These are phyloP conservation scores for Hypoxylon lenormandii DNA, from an alignment of 495 filamentous ascomycete species.

Conservation along the genomic window DNA sequence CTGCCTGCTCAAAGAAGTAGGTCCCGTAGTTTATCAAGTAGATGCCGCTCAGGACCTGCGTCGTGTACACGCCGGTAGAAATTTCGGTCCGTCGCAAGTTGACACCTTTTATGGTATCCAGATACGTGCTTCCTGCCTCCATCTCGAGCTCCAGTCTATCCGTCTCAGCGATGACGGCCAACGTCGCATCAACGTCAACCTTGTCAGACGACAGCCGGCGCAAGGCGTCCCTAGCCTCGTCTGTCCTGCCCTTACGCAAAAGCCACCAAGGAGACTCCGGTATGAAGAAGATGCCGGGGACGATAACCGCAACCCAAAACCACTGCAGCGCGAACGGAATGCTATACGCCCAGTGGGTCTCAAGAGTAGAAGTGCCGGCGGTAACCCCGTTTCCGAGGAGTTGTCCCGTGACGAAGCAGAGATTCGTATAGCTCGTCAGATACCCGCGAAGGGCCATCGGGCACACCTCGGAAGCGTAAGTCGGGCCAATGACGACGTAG, in stretches of 20 bases:
- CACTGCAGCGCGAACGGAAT: slow-evolving; percentile 73
- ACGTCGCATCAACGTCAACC: slow-evolving; percentile 55
- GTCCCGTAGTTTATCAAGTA: slow-evolving; percentile 70
- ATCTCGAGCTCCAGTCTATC: slow-evolving; percentile 70
- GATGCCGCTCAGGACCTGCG: slow-evolving; percentile 65
- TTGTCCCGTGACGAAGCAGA: slow-evolving; percentile 77
- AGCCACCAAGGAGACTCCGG: slow-evolving; percentile 76
- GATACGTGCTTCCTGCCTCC: slow-evolving; percentile 67
- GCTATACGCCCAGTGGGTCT: slow-evolving; percentile 65
- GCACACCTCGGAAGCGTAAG: slow-evolving; percentile 73
- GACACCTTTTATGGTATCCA: slow-evolving; percentile 67
- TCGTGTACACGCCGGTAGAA: slow-evolving; percentile 62
- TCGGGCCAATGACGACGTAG: slow-evolving; percentile 67
- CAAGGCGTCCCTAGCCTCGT: slow-evolving; percentile 63
- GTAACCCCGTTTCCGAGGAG: slow-evolving; percentile 68
- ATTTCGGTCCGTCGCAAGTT: slow-evolving; percentile 70
- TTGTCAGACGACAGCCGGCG: slow-evolving; percentile 56
- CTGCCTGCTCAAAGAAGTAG: slow-evolving; percentile 74
- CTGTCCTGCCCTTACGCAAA: slow-evolving; percentile 66
- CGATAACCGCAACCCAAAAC: slow-evolving; percentile 72
- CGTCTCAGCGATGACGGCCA: slow-evolving; percentile 72
- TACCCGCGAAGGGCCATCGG: slow-evolving; percentile 68
- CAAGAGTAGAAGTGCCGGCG: slow-evolving; percentile 58
- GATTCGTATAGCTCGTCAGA: slow-evolving; percentile 70
- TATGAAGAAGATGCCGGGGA: slow-evolving; percentile 67